Evolutionary conservation across 441 rosid genomes (phyloP).

Genomic region (Iberis amara): DNA sequence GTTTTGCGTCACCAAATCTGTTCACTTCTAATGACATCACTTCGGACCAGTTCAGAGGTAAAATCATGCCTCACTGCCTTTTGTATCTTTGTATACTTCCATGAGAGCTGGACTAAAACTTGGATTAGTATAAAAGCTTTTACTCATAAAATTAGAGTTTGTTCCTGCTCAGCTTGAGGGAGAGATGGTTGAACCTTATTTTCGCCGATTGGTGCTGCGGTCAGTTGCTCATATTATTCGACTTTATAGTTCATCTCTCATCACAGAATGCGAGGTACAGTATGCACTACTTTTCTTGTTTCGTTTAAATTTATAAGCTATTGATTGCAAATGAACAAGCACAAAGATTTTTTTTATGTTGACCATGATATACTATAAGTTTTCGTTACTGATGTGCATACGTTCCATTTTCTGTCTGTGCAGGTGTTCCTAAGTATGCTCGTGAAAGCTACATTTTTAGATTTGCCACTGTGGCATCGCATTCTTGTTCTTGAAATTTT

Average conservation of each 20-base stretch:
- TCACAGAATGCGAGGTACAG: slow-evolving; percentile 90
- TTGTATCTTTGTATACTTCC: slow-evolving; percentile 18
- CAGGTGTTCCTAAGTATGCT: slow-evolving; percentile 99
- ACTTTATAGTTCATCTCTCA: slow-evolving; percentile 83
- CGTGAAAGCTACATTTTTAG: slow-evolving; percentile 84
- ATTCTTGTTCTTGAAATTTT: slow-evolving; percentile 98
- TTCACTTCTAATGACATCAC: slow-evolving; percentile 96
- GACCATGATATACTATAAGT: slow-evolving; percentile 16
- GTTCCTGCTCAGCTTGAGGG: slow-evolving; percentile 72
- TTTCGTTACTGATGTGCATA: slow-evolving; percentile 11
- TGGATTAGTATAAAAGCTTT: slow-evolving; percentile 18
- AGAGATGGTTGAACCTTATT: slow-evolving; percentile 93
- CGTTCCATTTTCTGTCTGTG: slow-evolving; percentile 22
- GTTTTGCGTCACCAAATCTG: slow-evolving; percentile 91
- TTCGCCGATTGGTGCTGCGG: slow-evolving; percentile 92
- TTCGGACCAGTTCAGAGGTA: slow-evolving; percentile 94
- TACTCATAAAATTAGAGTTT: slow-evolving; percentile 23
- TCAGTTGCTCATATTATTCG: slow-evolving; percentile 96
- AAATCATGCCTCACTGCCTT: slow-evolving; percentile 24
- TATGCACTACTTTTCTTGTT: slow-evolving; percentile 20
- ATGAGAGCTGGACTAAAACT: slow-evolving; percentile 13
- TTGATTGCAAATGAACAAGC: slow-evolving; percentile 1
- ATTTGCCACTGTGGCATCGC: slow-evolving; percentile 98
- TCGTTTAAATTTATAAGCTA: slow-evolving; percentile 7
- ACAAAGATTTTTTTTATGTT: slow-evolving; percentile 4